These are phyloP conservation scores for Shiraia sp. DNA, from an alignment of 2,329 filamentous ascomycete species.

Conservation along the genomic window DNA sequence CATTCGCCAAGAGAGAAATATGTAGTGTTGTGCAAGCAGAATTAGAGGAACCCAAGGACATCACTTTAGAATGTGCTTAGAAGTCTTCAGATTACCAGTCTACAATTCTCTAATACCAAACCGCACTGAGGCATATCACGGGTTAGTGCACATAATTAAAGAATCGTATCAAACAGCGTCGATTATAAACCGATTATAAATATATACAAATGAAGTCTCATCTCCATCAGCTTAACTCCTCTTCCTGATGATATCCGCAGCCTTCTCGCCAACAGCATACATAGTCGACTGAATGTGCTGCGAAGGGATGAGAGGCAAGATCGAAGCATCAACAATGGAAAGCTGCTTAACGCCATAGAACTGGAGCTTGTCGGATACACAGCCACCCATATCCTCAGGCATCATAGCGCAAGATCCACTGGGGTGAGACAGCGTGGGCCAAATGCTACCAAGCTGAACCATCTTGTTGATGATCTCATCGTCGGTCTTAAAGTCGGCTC, in stretches of 20 bases:
- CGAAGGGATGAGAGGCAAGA: conserved; percentile 36
- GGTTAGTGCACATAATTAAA: too few relatives aligned
- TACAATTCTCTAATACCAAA: too few relatives aligned
- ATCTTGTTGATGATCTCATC: conserved; percentile 24
- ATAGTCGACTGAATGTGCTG: conserved; percentile 36
- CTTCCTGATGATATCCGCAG: conserved; percentile 37
- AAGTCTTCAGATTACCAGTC: too few relatives aligned
- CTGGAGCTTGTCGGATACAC: conserved; percentile 28
- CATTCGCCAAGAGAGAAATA: too few relatives aligned
- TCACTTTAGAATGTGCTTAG: too few relatives aligned
- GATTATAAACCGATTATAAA: too few relatives aligned
- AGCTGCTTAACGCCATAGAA: conserved; percentile 36
- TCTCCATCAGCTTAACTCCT: conserved; percentile 22
- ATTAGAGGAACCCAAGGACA: too few relatives aligned
- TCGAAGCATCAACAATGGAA: conserved; percentile 36
- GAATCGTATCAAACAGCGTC: too few relatives aligned
- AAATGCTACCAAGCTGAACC: conserved; percentile 19
- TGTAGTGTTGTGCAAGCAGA: too few relatives aligned
- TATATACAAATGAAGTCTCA: too few relatives aligned
- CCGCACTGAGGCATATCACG: too few relatives aligned
- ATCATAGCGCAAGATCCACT: conserved; percentile 36
- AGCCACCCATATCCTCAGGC: conserved; percentile 27
- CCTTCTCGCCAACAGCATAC: conserved; percentile 42
- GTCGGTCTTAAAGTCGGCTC: conserved; percentile 25
- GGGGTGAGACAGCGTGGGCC: conserved; percentile 37